Evolutionary conservation across 1,139 yeast species (phyloP).

Genomic region (Hanseniaspora sp.): DNA sequence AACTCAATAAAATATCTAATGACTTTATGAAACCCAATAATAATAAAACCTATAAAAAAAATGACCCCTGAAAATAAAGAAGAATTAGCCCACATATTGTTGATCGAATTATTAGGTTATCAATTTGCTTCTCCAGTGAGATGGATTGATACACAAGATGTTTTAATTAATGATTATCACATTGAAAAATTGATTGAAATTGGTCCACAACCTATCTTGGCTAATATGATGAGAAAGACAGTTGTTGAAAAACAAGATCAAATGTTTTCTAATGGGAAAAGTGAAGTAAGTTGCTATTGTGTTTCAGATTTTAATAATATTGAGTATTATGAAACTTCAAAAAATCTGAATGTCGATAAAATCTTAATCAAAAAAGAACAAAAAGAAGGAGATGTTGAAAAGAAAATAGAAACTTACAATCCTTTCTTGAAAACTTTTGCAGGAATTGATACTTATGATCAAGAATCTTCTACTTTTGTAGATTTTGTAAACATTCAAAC

Average conservation of each 20-base stretch:
- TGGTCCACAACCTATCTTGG: constrained; percentile 90
- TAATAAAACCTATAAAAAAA: not conserved
- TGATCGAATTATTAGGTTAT: constrained; percentile 85
- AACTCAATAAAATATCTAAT: not conserved
- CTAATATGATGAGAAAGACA: constrained; percentile 91
- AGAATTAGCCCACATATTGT: constrained; percentile 78
- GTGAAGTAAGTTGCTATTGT: constrained; percentile 82
- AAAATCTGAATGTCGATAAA: constrained; percentile 25
- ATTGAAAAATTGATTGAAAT: constrained; percentile 89
- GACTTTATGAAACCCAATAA: not conserved
- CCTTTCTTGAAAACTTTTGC: not conserved
- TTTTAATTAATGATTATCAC: constrained; percentile 72
- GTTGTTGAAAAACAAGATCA: constrained; percentile 82
- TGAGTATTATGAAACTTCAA: constrained; percentile 63
- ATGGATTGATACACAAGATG: constrained; percentile 97
- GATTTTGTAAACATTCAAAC: not conserved
- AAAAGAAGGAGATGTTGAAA: not conserved
- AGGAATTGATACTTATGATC: not conserved
- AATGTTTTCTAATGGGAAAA: constrained; percentile 84
- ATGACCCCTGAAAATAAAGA: constrained; percentile 93
- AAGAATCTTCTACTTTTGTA: not conserved
- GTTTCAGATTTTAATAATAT: constrained; percentile 84
- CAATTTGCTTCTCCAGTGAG: constrained; percentile 95
- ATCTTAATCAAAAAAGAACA: not conserved
- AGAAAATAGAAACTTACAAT: not conserved